Evolutionary conservation across 1,284 basidiomycete genomes (phyloP).

Genomic region (Leccinum fallax): DNA sequence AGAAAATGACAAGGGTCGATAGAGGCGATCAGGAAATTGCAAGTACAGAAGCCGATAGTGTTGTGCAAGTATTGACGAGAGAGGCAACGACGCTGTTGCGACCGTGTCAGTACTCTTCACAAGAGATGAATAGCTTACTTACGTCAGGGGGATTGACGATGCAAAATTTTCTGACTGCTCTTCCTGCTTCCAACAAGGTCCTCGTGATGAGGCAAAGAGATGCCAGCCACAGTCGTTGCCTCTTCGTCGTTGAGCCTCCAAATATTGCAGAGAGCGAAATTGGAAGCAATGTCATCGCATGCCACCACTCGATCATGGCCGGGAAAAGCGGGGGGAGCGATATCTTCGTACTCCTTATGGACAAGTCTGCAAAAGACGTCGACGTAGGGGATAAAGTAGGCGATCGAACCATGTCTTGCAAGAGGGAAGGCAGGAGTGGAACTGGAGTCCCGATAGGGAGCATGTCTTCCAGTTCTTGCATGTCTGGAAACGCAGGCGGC

Average conservation of each 20-base stretch:
- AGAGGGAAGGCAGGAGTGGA: constrained; percentile 66
- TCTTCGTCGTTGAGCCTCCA: constrained; percentile 64
- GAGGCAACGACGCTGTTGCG: not conserved
- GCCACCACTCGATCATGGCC: constrained; percentile 27
- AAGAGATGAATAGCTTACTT: not conserved
- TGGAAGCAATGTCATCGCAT: constrained; percentile 35
- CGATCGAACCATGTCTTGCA: constrained; percentile 70
- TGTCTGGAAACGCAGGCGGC: constrained; percentile 26
- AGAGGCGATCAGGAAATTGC: no score
- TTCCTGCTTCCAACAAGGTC: constrained; percentile 38
- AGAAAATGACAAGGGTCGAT: no score
- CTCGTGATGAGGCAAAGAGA: constrained; percentile 40
- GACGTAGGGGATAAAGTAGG: constrained; percentile 64
- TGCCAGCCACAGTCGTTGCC: constrained; percentile 50
- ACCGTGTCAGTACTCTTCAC: not conserved
- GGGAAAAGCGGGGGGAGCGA: constrained; percentile 20
- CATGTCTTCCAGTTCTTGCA: constrained; percentile 24
- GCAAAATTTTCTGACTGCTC: constrained; percentile 36
- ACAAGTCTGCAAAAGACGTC: constrained; percentile 63
- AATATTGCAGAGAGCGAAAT: constrained; percentile 51
- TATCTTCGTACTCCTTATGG: constrained; percentile 52
- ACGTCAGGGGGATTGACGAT: constrained; percentile 34
- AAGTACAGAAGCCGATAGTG: no score
- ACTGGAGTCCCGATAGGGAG: constrained; percentile 36
- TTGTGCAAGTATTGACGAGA: constrained; percentile 4